Conservation (phyloP, 352 stramenopile genomes). For the Phytopythium helicoides region DNA sequence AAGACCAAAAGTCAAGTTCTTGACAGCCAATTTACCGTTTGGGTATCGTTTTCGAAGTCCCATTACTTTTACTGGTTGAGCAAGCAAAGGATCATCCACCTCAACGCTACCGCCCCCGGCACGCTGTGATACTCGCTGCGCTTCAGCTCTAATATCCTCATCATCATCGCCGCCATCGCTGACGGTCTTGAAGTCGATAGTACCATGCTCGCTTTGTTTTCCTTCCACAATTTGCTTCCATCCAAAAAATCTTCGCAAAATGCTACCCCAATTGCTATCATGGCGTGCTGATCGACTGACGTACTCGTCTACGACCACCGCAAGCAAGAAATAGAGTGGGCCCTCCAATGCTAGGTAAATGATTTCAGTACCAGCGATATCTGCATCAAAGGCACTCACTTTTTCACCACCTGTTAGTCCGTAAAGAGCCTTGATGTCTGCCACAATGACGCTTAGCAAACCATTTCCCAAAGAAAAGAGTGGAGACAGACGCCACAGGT, state of each 20-base stretch:
- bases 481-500: conserved; percentile 64
- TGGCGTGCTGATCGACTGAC: not conserved
- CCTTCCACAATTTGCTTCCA: not conserved
- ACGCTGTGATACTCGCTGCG: conserved; percentile 11
- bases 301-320: conserved; percentile 53
- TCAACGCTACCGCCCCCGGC: not conserved
- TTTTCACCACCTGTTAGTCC: conserved; percentile 22
- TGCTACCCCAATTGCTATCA: not conserved
- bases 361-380: conserved; percentile 64
- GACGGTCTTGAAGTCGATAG: not conserved
- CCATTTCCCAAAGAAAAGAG: conserved; percentile 66
- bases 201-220: not conserved
- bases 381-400: conserved; percentile 43
- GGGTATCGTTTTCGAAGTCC: conserved; percentile 50
- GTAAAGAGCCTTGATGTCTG: conserved; percentile 54
- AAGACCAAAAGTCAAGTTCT: conserved; percentile 82
- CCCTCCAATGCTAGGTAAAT: conserved; percentile 75
- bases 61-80: conserved; percentile 15
- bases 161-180: conserved; percentile 6
- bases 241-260: no score
- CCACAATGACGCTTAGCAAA: conserved; percentile 47
- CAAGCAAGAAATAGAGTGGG: conserved; percentile 75
- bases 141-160: conserved; percentile 18
- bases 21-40: conserved; percentile 82
- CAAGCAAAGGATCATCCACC: not conserved